Evolutionary conservation across 371 early-diverging fungal genomes (phyloP).

Genomic region (Actinomortierella ambigua): DNA sequence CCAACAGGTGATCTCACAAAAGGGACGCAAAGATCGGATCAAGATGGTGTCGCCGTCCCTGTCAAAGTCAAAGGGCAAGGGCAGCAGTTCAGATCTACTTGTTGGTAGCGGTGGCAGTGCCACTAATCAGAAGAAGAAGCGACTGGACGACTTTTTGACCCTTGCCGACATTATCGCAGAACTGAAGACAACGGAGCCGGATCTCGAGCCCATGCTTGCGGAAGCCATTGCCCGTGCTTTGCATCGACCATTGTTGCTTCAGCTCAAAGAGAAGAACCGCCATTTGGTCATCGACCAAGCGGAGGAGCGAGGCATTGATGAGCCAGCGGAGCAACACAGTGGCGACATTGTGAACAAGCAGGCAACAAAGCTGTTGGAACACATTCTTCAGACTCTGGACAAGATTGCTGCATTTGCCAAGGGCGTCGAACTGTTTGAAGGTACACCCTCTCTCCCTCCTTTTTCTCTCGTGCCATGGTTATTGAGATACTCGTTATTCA

Average conservation of each 20-base stretch:
- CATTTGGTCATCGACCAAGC: slow-evolving; percentile 23
- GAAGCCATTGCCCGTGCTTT: slow-evolving; percentile 20
- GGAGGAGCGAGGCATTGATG: slow-evolving; percentile 10
- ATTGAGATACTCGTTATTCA: neutral
- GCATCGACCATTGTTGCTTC: slow-evolving; percentile 24
- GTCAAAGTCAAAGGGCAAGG: neutral
- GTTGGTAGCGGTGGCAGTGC: neutral
- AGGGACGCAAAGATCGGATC: slow-evolving; percentile 1
- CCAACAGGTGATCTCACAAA: too few species aligned
- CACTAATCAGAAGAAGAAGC: slow-evolving; percentile 13
- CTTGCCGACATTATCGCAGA: slow-evolving; percentile 31
- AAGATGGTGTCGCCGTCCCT: neutral
- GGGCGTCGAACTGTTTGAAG: slow-evolving; percentile 38
- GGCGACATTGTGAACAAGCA: neutral
- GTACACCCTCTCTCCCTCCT: slow-evolving; percentile 6
- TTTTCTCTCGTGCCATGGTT: neutral
- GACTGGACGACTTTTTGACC: slow-evolving; percentile 35
- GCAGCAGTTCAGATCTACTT: too few species aligned
- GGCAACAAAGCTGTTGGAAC: neutral
- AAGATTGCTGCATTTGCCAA: slow-evolving; percentile 2
- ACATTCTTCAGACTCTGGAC: neutral
- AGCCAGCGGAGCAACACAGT: neutral
- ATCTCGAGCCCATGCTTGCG: slow-evolving; percentile 35
- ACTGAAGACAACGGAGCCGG: slow-evolving; percentile 25
- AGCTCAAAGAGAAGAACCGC: slow-evolving; percentile 33